Evolutionary conservation across 2,329 filamentous ascomycete genomes (phyloP), one percentile per base, ranked within the genome.

Genomic region (Ampelomyces quisqualis): DNA sequence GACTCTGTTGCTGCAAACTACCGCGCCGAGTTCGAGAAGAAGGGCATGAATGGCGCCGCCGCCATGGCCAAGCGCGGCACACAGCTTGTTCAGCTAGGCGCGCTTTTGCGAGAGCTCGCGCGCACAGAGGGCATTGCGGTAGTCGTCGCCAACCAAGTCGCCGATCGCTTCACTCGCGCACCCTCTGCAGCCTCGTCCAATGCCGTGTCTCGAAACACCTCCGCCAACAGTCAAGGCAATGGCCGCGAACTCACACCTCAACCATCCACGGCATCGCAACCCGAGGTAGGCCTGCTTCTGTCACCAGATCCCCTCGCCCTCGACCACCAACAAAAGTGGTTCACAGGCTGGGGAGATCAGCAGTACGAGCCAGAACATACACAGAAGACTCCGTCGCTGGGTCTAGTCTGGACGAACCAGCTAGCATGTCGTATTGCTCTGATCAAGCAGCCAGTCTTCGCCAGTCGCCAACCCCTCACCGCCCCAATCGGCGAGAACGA

Each of bases 1-100:
- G 93, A 98, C 71, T 95, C 88, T 4, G 85, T 98, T 19, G 90
- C 93, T 0, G 90, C 93, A 45, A 98, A 98, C 70, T 98, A 93
- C 69, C 85, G 93, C 50, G 90, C 88, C 34, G 91, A 97, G 67
- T 93, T 90, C 57, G 86, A 90, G 54, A 78, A 81, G 40, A 69
- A 72, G 19, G 60, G 55, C 62, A 42, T 56, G 48, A 34, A 68
- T 64, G 49, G 68, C 61, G 59, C 60, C 9, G 62, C 62, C n/a
- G 61, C 64, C 24, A 82, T 97, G 75, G 88, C 86, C 18, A 82
- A 82, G 26, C 81, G 93, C 47, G 84, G 85, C 49, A 76, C 80
- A 35, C 87, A 95, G 61, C 80, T 98, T 36, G 78, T 88, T 11
- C 82, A 84, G 20, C 73, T 95, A 2, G 88, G 91, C 23, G 79